Conservation (phyloP, 495 filamentous ascomycete genomes). For the Trichoderma parareesei region DNA sequence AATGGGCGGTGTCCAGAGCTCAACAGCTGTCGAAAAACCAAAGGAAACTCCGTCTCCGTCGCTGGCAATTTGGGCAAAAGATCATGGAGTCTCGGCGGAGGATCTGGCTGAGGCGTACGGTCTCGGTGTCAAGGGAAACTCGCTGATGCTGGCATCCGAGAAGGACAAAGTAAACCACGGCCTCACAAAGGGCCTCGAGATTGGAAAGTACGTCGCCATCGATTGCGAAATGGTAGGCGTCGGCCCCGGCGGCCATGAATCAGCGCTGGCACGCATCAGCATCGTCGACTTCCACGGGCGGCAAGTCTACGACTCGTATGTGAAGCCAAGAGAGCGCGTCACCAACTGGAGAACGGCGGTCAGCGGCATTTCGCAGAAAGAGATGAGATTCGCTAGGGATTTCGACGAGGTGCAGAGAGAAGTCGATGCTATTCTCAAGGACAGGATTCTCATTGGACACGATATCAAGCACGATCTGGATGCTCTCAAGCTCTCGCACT, state of each 20-base stretch:
- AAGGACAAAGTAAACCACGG: slow-evolving; percentile 39
- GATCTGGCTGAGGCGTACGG: slow-evolving; percentile 55
- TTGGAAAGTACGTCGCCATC: slow-evolving; percentile 83
- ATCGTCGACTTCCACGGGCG: slow-evolving; percentile 88
- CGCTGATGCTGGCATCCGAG: slow-evolving; percentile 16
- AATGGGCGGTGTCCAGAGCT: slow-evolving; percentile 12
- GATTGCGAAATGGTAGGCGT: slow-evolving; percentile 99
- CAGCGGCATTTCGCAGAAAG: slow-evolving; percentile 64
- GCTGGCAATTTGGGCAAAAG: slow-evolving; percentile 36
- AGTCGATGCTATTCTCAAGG: slow-evolving; percentile 63
- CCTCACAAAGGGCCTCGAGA: slow-evolving; percentile 36
- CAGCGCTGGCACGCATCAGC: slow-evolving; percentile 72
- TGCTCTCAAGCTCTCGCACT: slow-evolving; percentile 66
- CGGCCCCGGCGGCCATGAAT: slow-evolving; percentile 58
- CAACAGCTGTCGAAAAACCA: slow-evolving; percentile 22
- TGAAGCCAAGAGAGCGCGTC: slow-evolving; percentile 64
- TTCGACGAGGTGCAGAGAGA: slow-evolving; percentile 69
- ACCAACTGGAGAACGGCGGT: slow-evolving; percentile 86
- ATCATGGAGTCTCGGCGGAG: slow-evolving; percentile 54
- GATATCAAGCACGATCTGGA: slow-evolving; percentile 81
- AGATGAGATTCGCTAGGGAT: slow-evolving; percentile 57
- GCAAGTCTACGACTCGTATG: slow-evolving; percentile 86
- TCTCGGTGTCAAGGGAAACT: slow-evolving; percentile 28
- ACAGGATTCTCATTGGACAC: slow-evolving; percentile 76
- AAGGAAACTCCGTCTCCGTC: slow-evolving; percentile 27